phyloP scores from a whole-genome alignment of 2,329 filamentous ascomycete species.

The Fusarium succisae region DNA sequence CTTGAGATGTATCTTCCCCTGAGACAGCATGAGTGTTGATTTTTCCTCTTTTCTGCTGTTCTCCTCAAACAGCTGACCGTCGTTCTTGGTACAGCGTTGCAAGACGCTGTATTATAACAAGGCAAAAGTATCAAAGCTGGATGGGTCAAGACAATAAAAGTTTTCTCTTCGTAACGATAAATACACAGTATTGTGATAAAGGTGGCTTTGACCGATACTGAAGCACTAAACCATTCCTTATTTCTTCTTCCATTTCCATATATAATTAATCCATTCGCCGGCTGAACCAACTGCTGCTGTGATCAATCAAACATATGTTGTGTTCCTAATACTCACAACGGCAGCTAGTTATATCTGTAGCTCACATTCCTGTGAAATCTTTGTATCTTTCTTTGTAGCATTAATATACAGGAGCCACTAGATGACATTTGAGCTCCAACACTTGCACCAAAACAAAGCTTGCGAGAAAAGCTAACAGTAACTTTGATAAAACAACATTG shows the following conservation, averaged over 20 bases:
- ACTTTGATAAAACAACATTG: constrained; percentile 4
- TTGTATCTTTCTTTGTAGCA: constrained; percentile 3
- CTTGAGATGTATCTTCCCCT: not conserved
- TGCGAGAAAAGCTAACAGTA: not conserved
- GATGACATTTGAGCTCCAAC: not conserved
- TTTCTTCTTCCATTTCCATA: constrained; percentile 15
- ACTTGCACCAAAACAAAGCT: not conserved
- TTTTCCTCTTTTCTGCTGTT: not conserved
- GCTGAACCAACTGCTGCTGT: not conserved
- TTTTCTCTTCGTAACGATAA: constrained; percentile 12
- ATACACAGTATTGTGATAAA: constrained; percentile 13
- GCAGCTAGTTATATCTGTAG: not conserved
- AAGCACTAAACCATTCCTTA: constrained; percentile 9
- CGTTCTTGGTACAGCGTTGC: not conserved
- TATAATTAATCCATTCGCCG: constrained; percentile 16
- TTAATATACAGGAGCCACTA: constrained; percentile 33
- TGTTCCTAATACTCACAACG: not conserved
- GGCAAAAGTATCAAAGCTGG: not conserved
- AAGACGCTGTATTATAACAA: not conserved
- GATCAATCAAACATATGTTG: not conserved
- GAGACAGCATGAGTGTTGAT: not conserved
- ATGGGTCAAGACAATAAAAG: not conserved
- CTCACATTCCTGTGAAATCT: not conserved
- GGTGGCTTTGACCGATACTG: not conserved
- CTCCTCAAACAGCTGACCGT: not conserved